These are phyloP conservation scores for Penicillium verhagenii DNA, from an alignment of 495 filamentous ascomycete species.

Conservation along the genomic window DNA sequence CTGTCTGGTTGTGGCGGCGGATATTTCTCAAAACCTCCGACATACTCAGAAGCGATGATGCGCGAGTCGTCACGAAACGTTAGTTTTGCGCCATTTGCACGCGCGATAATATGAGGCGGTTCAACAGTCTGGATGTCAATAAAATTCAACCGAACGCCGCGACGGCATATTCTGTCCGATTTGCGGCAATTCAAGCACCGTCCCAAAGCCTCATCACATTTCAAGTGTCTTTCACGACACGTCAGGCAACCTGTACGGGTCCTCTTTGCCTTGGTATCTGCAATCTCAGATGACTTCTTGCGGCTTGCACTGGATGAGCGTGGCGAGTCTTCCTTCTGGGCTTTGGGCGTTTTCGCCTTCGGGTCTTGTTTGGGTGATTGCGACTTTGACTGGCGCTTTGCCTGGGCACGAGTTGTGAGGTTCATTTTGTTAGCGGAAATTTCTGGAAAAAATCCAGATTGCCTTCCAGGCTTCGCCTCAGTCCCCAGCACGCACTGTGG, in stretches of 20 bases:
- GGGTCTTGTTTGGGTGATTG: slow-evolving; percentile 10
- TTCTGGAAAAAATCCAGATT: neutral
- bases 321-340: slow-evolving; percentile 24
- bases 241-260: slow-evolving; percentile 78
- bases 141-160: slow-evolving; percentile 88
- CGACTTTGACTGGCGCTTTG: slow-evolving; percentile 16
- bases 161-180: slow-evolving; percentile 79
- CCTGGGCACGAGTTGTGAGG: slow-evolving; percentile 16
- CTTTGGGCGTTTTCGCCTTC: slow-evolving; percentile 16
- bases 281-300: slow-evolving; percentile 24
- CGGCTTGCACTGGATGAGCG: slow-evolving; percentile 16
- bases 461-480: slow-evolving; percentile 1
- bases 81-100: slow-evolving; percentile 66
- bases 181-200: slow-evolving; percentile 87
- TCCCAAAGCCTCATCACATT: slow-evolving; percentile 80
- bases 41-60: slow-evolving; percentile 88
- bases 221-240: slow-evolving; percentile 73
- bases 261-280: slow-evolving; percentile 58
- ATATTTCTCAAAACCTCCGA: slow-evolving; percentile 77
- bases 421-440: slow-evolving; percentile 15
- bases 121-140: slow-evolving; percentile 76
- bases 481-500: slow-evolving; percentile 22
- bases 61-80: slow-evolving; percentile 87
- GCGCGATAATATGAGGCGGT: slow-evolving; percentile 62
- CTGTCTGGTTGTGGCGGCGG: slow-evolving; percentile 47